Base-by-base conservation (phyloP, 441 rosid species). In the Syzygium malaccense region DNA sequence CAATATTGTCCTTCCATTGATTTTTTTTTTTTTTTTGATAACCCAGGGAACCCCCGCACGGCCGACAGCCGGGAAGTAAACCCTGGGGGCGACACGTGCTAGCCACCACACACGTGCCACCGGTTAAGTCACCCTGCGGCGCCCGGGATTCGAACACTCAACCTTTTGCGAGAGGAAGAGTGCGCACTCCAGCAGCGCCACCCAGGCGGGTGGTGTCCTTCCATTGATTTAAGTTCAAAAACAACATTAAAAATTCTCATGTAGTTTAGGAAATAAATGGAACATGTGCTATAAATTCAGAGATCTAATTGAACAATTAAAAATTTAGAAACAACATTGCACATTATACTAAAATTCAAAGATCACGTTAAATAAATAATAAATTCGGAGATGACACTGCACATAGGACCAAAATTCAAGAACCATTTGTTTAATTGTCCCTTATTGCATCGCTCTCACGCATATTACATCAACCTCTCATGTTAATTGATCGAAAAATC, bases 211-310 rank as follows among this genome's bases (percentile, higher is more conserved):
- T n/a, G n/a, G n/a, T 60, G 8, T 60, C 18, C 28, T 60, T 60
- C 32, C 14, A 60, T 60, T 60, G 3, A 60, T 60, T 60, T 0
- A 60, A 60, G 8, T 60, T 60, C 6, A 60, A 3, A 0, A 30
- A 60, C 14, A 60, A 14, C 0, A 3, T 60, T 28, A 3, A 1
- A 60, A 0, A 28, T 60, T 60, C 14, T 60, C 8, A 28, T 60
- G 14, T 60, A 28, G 6, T 60, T 28, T 28, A 60, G 18, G 32
- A 28, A 60, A 60, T 13, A 60, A 2, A 60, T 60, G 6, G 7
- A 28, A 28, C 18, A 60, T 28, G 2, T 15, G 28, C 0, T 3
- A 28, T 5, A 60, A 60, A 15, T 13, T 60, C 1, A 60, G 0
- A 1, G 14, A 60, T 0, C 8, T 5, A 3, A 28, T 60, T 60